These are phyloP conservation scores for Debaryomyces udenii DNA, from an alignment of 1,139 yeast species.

Conservation along the genomic window DNA sequence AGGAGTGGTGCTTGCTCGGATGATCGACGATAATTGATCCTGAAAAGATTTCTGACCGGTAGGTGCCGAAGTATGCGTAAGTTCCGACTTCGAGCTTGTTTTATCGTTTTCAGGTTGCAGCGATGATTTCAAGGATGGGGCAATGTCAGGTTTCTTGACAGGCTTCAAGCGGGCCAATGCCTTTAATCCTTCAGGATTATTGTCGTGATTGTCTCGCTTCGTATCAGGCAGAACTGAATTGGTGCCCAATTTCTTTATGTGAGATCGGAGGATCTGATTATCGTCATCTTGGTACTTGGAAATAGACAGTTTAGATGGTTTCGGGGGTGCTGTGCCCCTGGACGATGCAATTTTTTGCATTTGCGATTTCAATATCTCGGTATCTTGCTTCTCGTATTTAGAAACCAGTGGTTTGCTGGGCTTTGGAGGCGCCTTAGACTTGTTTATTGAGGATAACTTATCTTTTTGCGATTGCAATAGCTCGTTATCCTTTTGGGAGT, in stretches of 20 bases:
- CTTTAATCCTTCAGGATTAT: slow-evolving; percentile 19
- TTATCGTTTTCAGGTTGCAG: neutral
- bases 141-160: slow-evolving; percentile 13
- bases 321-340: neutral
- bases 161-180: slow-evolving; percentile 22
- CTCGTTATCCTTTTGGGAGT: slow-evolving; percentile 23
- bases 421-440: slow-evolving; percentile 17
- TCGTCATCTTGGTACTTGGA: slow-evolving; percentile 1
- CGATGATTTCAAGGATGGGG: neutral
- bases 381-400: slow-evolving; percentile 26
- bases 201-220: neutral
- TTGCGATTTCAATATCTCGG: slow-evolving; percentile 27
- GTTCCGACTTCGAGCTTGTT: slow-evolving; percentile 3
- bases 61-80: neutral
- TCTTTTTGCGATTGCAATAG: slow-evolving; percentile 22
- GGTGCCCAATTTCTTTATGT: slow-evolving; percentile 4
- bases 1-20: slow-evolving; percentile 25
- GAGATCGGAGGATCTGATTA: slow-evolving; percentile 3
- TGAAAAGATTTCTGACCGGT: slow-evolving; percentile 2
- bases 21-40: slow-evolving; percentile 11
- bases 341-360: slow-evolving; percentile 22
- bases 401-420: slow-evolving; percentile 19
- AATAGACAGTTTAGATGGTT: neutral
- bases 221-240: neutral
- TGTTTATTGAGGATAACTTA: slow-evolving; percentile 13